phyloP scores from a whole-genome alignment of 108 stramenopile species.

The Chaetoceros tenuissimus region DNA sequence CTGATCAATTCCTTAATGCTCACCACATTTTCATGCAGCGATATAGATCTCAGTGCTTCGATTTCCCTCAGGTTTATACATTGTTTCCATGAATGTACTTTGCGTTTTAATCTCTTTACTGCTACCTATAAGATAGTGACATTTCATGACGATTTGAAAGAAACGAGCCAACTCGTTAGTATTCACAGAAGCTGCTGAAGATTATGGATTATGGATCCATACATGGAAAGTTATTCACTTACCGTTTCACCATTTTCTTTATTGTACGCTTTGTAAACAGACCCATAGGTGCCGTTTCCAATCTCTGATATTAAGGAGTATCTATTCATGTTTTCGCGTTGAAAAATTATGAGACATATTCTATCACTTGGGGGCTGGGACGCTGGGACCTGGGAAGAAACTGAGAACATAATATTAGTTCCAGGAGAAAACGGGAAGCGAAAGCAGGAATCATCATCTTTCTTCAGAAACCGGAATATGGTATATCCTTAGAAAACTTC shows the following conservation, averaged over 20 bases:
- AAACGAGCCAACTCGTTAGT: slow-evolving; percentile 1
- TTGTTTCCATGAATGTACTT: slow-evolving; percentile 79
- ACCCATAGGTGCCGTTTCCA: slow-evolving; percentile 95
- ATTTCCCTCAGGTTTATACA: slow-evolving; percentile 85
- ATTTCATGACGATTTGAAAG: not conserved
- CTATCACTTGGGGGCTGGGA: too few species aligned
- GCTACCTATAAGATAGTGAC: slow-evolving; percentile 31
- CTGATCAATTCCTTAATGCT: slow-evolving; percentile 86
- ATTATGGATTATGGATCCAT: not conserved
- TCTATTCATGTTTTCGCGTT: slow-evolving; percentile 92
- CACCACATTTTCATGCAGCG: slow-evolving; percentile 61
- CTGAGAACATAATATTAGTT: too few species aligned
- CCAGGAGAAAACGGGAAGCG: too few species aligned
- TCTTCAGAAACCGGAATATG: too few species aligned
- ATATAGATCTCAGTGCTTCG: slow-evolving; percentile 51
- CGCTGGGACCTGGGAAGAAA: too few species aligned
- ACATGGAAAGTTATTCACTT: slow-evolving; percentile 25
- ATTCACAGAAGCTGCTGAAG: not conserved
- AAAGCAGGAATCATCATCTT: too few species aligned
- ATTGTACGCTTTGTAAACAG: slow-evolving; percentile 73
- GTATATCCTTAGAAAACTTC: too few species aligned
- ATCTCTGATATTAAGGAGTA: slow-evolving; percentile 80
- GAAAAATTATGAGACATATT: too few species aligned
- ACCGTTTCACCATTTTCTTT: slow-evolving; percentile 59
- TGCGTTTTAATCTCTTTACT: slow-evolving; percentile 56